These are phyloP conservation scores for Candida tetrigidarum DNA, from an alignment of 1,139 yeast genomes.

Conservation along the genomic window DNA sequence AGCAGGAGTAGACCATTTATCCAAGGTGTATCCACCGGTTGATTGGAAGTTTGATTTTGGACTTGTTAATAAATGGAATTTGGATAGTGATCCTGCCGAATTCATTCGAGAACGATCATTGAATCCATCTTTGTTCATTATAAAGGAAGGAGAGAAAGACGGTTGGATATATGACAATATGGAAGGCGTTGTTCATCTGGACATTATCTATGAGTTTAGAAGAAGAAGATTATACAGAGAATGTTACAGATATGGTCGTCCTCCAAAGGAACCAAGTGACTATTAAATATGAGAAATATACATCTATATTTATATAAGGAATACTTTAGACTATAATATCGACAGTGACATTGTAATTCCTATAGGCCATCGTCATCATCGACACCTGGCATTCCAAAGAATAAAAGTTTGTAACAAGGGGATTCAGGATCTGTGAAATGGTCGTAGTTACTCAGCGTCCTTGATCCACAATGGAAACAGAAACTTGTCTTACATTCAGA, in stretches of 20 bases:
- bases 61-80: slow-evolving; percentile 64
- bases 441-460: slow-evolving; percentile 52
- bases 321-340: no score
- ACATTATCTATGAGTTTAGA: slow-evolving; percentile 44
- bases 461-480: slow-evolving; percentile 60
- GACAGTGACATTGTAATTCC: no score
- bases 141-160: slow-evolving; percentile 44
- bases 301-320: no score
- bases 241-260: slow-evolving; percentile 46
- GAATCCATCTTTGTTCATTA: slow-evolving; percentile 22
- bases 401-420: slow-evolving; percentile 55
- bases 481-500: slow-evolving; percentile 52
- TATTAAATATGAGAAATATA: no score
- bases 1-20: slow-evolving; percentile 59
- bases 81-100: slow-evolving; percentile 54
- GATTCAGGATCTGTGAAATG: slow-evolving; percentile 52
- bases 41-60: slow-evolving; percentile 74
- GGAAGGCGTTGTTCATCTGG: slow-evolving; percentile 26
- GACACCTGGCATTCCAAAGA: slow-evolving; percentile 56
- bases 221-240: slow-evolving; percentile 58
- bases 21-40: slow-evolving; percentile 65
- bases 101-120: slow-evolving; percentile 59
- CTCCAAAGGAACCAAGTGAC: slow-evolving; percentile 14
- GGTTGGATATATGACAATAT: slow-evolving; percentile 49
- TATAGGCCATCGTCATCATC: slow-evolving; percentile 18